Percentiles rank a stretch among this genome's conserved stretches.
phyloP scores from a whole-genome alignment of 148 eudicot species.

The Persicaria tinctoria region DNA sequence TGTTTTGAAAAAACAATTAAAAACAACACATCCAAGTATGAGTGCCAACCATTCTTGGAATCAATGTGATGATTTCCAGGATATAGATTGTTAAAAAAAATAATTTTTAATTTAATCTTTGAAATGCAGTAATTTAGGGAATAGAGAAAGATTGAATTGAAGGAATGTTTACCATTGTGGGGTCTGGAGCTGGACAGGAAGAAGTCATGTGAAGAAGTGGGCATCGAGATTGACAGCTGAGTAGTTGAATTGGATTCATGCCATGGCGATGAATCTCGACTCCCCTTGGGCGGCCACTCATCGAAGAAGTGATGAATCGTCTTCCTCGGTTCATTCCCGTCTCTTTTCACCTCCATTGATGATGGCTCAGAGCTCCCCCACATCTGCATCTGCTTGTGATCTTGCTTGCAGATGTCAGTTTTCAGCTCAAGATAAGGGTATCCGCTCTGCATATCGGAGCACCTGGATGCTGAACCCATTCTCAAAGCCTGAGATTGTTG shows the following conservation, averaged over 20 bases:
- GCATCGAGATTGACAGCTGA: conserved; percentile 42
- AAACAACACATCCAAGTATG: too few species aligned
- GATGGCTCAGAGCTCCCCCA: conserved; percentile 39
- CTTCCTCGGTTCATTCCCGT: conserved; percentile 17
- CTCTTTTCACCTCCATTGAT: conserved; percentile 29
- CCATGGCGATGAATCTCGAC: conserved; percentile 26
- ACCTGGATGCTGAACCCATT: background rate
- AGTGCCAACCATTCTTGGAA: too few species aligned
- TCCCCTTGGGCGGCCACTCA: conserved; percentile 35
- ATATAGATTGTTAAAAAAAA: too few species aligned
- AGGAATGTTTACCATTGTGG: conserved; percentile 22
- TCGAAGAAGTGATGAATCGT: conserved; percentile 45
- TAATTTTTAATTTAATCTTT: too few species aligned
- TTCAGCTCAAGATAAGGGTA: conserved; percentile 27
- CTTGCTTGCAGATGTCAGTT: conserved; percentile 3
- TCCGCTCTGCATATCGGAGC: conserved; percentile 21
- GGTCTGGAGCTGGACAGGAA: conserved; percentile 31
- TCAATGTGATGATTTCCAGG: too few species aligned
- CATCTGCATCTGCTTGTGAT: conserved; percentile 21
- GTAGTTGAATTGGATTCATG: conserved; percentile 36
- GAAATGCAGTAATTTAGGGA: too few species aligned
- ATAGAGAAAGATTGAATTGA: too few species aligned
- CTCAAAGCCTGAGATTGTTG: background rate
- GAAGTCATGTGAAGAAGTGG: conserved; percentile 34
- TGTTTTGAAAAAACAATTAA: too few species aligned